Evolutionary conservation across 164 flowering plant genomes (phyloP).

Genomic region (Sextonia rubra): DNA sequence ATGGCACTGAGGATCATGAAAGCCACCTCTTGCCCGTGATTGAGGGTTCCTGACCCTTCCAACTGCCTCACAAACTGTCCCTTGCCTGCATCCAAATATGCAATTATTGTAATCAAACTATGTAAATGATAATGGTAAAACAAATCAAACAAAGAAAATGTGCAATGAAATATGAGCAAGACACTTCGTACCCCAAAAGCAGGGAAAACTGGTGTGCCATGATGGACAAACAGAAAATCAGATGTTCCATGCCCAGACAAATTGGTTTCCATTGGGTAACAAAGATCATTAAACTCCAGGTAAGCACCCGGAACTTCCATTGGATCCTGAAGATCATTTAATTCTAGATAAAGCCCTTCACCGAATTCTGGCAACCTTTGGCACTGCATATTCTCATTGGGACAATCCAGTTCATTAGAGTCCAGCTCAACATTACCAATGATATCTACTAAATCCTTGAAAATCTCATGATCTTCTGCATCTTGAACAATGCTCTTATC

Average conservation of each 20-base stretch:
- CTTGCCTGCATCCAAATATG: neutral
- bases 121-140: neutral
- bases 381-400: neutral
- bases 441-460: conserved; percentile 29
- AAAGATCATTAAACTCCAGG: conserved; percentile 7
- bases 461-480: conserved; percentile 17
- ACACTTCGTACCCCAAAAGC: neutral
- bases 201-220: neutral
- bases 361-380: neutral
- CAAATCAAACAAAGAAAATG: neutral
- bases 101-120: neutral
- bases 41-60: neutral
- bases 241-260: neutral
- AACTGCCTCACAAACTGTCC: neutral
- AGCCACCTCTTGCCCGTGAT: neutral
- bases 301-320: neutral
- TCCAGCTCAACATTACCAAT: conserved; percentile 2
- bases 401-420: neutral
- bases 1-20: neutral
- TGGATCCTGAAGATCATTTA: neutral
- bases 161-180: neutral
- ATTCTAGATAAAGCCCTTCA: conserved; percentile 4
- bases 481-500: neutral
- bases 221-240: conserved; percentile 1
- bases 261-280: neutral